A percentile compares a stretch with the other conserved stretches of the same genome.
Evolutionary conservation across 176 grass and related monocot species (phyloP).

Genomic region (Triticum monococcum): DNA sequence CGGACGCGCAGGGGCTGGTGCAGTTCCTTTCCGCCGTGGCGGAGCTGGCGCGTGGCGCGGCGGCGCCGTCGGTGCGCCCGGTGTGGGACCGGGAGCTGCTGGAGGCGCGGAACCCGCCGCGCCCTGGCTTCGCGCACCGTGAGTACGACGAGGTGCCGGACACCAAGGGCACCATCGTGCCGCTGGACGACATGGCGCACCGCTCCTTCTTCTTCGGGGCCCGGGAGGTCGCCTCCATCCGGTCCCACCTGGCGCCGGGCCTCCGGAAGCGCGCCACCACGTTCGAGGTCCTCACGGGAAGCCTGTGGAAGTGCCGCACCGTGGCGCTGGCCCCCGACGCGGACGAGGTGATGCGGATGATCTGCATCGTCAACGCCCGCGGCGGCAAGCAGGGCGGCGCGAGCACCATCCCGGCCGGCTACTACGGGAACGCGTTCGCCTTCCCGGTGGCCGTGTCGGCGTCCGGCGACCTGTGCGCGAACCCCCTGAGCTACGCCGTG

Average conservation of each 20-base stretch:
- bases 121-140: constrained; percentile 48
- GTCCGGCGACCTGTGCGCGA: constrained; percentile 44
- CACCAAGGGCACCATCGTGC: constrained; percentile 70
- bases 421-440: constrained; percentile 85
- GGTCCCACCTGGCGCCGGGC: constrained; percentile 35
- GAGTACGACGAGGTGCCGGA: constrained; percentile 80
- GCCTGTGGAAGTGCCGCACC: constrained; percentile 78
- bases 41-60: constrained; percentile 56
- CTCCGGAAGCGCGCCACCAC: constrained; percentile 50
- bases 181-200: constrained; percentile 74
- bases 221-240: constrained; percentile 38
- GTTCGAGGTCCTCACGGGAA: constrained; percentile 80
- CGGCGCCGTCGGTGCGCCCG: constrained; percentile 36
- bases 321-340: constrained; percentile 51
- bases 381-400: constrained; percentile 23
- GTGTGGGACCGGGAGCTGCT: constrained; percentile 62
- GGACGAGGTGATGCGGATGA: constrained; percentile 79
- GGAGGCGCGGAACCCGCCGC: constrained; percentile 48
- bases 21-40: constrained; percentile 57
- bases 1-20: constrained; percentile 54
- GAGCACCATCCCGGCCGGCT: constrained; percentile 47
- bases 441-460: constrained; percentile 58
- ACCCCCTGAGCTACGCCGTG: constrained; percentile 56
- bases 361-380: constrained; percentile 68
- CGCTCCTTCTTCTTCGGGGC: constrained; percentile 78